Evolutionary conservation across 139 green algal genomes (phyloP).

Genomic region (Pleodorina starrii): DNA sequence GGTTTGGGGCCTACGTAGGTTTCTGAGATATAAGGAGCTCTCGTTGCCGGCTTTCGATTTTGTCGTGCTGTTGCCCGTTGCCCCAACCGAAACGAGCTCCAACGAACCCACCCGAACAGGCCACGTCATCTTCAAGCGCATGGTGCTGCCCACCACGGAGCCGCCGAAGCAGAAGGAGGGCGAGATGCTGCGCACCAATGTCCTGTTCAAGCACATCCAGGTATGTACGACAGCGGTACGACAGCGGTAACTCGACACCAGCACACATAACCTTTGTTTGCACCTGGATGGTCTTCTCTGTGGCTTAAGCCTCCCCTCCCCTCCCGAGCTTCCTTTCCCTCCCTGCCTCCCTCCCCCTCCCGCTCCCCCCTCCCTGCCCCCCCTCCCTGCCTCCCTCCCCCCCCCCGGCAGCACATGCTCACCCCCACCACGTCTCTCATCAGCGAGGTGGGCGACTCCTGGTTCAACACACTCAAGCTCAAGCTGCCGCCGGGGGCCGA

Average conservation of each 20-base stretch:
- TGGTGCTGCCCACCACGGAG: conserved; percentile 58
- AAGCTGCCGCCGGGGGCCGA: conserved; percentile 75
- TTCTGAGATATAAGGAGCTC: too few relatives aligned
- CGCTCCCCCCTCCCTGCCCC: not conserved
- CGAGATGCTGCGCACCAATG: conserved; percentile 62
- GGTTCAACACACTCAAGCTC: conserved; percentile 89
- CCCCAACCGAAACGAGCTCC: not conserved
- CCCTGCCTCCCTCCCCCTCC: not conserved
- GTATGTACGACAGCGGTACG: too few relatives aligned
- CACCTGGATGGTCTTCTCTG: too few relatives aligned
- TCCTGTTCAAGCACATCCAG: conserved; percentile 83
- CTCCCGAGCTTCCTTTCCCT: not conserved
- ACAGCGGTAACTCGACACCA: too few relatives aligned
- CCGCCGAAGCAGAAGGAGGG: conserved; percentile 23
- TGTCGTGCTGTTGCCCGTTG: too few relatives aligned
- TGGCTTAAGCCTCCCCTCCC: not conserved
- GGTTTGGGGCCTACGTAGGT: too few relatives aligned
- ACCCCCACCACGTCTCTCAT: conserved; percentile 42
- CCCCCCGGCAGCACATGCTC: conserved; percentile 67
- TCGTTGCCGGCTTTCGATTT: too few relatives aligned
- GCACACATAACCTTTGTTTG: too few relatives aligned
- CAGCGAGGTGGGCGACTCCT: conserved; percentile 76
- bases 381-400: not conserved
- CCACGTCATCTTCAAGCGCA: conserved; percentile 73
- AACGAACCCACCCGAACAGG: too few relatives aligned